phyloP scores from a whole-genome alignment of 441 rosid genomes.

The Breynia disticha region DNA sequence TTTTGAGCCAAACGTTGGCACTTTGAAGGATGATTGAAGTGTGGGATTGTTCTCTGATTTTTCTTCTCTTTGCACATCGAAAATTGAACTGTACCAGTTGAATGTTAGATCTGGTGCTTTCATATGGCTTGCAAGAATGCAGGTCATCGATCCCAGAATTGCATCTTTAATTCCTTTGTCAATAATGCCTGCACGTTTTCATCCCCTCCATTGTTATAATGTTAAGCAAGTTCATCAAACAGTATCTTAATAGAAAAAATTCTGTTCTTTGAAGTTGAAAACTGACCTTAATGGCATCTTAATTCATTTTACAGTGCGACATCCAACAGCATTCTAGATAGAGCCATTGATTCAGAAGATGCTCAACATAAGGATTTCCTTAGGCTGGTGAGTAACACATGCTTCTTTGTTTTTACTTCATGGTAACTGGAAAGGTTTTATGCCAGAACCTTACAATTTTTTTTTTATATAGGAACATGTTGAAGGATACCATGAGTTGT shows the following conservation, averaged over 20 bases:
- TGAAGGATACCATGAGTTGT: slow-evolving; percentile 94
- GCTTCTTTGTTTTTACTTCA: neutral
- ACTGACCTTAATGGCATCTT: slow-evolving; percentile 9
- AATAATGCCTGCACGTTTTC: neutral
- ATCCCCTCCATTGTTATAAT: no score
- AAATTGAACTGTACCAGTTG: neutral
- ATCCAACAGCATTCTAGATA: slow-evolving; percentile 83
- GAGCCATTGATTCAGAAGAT: slow-evolving; percentile 94
- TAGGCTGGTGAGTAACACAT: slow-evolving; percentile 52
- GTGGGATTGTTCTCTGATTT: neutral
- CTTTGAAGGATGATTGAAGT: slow-evolving; percentile 1
- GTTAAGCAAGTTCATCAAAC: neutral
- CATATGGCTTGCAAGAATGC: neutral
- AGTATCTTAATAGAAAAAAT: no score
- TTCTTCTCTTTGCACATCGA: neutral
- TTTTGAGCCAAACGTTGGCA: neutral
- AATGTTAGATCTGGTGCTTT: slow-evolving; percentile 1
- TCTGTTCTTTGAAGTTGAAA: slow-evolving; percentile 3
- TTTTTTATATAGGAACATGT: slow-evolving; percentile 58
- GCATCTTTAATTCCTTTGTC: neutral
- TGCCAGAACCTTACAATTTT: neutral
- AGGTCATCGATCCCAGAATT: slow-evolving; percentile 3
- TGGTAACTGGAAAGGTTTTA: neutral
- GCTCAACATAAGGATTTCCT: slow-evolving; percentile 92
- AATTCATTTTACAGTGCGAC: slow-evolving; percentile 58